Evolutionary conservation across 2,329 filamentous ascomycete species (phyloP).

Genomic region (Aspergillus nomiae): DNA sequence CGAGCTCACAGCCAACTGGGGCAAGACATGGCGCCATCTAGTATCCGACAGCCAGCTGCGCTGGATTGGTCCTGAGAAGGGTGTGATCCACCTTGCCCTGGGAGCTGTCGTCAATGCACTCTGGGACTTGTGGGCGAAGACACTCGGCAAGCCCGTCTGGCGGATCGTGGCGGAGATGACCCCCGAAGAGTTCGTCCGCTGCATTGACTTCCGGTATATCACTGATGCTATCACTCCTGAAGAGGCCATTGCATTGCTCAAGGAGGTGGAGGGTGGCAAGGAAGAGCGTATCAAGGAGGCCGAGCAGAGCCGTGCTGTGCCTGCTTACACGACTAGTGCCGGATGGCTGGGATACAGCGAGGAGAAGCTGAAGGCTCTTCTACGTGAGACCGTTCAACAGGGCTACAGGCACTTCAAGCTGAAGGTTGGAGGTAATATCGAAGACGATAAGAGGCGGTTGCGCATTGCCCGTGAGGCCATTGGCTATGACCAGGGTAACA

Average conservation of each 20-base stretch:
- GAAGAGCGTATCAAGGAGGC: slow-evolving; percentile 72
- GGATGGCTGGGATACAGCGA: slow-evolving; percentile 91
- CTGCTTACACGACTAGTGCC: slow-evolving; percentile 86
- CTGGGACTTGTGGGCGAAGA: slow-evolving; percentile 95
- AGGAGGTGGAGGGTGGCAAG: slow-evolving; percentile 68
- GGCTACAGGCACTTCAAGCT: slow-evolving; percentile 89
- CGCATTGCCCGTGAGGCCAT: slow-evolving; percentile 76
- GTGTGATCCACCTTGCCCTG: slow-evolving; percentile 88
- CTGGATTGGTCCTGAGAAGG: slow-evolving; percentile 94
- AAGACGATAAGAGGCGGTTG: slow-evolving; percentile 70
- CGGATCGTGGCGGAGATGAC: slow-evolving; percentile 86
- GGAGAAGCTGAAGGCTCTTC: slow-evolving; percentile 77
- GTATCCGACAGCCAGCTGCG: slow-evolving; percentile 87
- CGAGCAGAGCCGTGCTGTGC: slow-evolving; percentile 72
- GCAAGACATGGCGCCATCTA: slow-evolving; percentile 86
- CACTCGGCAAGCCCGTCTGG: slow-evolving; percentile 85
- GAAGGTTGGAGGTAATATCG: slow-evolving; percentile 77
- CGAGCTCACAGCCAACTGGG: slow-evolving; percentile 78
- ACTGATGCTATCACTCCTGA: slow-evolving; percentile 88
- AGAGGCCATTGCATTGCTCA: slow-evolving; percentile 74
- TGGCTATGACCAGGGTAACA: slow-evolving; percentile 78
- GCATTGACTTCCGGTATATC: slow-evolving; percentile 94
- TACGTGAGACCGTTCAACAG: slow-evolving; percentile 72
- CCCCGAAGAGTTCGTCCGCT: slow-evolving; percentile 80
- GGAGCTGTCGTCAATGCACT: slow-evolving; percentile 87